Evolutionary conservation across 768 basidiomycete genomes (phyloP).

Genomic region (Paxillus ammoniavirescens): DNA sequence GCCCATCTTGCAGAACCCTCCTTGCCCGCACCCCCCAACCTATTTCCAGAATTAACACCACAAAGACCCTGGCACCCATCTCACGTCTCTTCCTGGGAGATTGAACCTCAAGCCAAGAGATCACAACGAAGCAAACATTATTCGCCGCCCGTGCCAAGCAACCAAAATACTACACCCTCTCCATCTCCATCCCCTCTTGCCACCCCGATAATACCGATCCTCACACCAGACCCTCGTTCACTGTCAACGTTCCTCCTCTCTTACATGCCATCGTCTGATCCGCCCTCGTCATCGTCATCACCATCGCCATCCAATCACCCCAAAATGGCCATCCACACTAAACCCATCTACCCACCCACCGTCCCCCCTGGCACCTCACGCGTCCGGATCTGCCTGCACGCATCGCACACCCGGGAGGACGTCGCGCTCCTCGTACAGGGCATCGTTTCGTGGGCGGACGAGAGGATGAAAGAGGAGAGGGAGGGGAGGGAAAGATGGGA

Average conservation of each 20-base stretch:
- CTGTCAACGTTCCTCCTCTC: slow-evolving; percentile 63
- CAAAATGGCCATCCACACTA: slow-evolving; percentile 55
- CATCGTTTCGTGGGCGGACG: slow-evolving; percentile 40
- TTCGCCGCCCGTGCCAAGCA: neutral
- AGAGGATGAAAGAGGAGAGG: slow-evolving; percentile 7
- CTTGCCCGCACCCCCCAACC: neutral
- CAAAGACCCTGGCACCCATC: neutral
- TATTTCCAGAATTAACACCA: neutral
- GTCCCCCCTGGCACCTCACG: slow-evolving; percentile 85
- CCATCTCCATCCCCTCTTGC: slow-evolving; percentile 17
- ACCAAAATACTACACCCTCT: neutral
- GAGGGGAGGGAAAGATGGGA: slow-evolving; percentile 8
- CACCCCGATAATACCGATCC: slow-evolving; percentile 83
- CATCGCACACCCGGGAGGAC: slow-evolving; percentile 65
- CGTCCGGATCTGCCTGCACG: slow-evolving; percentile 86
- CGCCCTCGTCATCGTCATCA: neutral
- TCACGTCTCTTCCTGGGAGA: slow-evolving; percentile 5
- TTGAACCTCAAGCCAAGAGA: neutral
- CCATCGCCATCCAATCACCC: neutral
- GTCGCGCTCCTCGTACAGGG: slow-evolving; percentile 55
- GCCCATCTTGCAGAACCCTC: slow-evolving; percentile 11
- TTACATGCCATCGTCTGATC: slow-evolving; percentile 1
- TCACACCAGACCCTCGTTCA: slow-evolving; percentile 73
- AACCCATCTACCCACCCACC: slow-evolving; percentile 83
- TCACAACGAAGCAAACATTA: neutral